phyloP scores from a whole-genome alignment of 163 green algal genomes.

The Scenedesmus sp. region DNA sequence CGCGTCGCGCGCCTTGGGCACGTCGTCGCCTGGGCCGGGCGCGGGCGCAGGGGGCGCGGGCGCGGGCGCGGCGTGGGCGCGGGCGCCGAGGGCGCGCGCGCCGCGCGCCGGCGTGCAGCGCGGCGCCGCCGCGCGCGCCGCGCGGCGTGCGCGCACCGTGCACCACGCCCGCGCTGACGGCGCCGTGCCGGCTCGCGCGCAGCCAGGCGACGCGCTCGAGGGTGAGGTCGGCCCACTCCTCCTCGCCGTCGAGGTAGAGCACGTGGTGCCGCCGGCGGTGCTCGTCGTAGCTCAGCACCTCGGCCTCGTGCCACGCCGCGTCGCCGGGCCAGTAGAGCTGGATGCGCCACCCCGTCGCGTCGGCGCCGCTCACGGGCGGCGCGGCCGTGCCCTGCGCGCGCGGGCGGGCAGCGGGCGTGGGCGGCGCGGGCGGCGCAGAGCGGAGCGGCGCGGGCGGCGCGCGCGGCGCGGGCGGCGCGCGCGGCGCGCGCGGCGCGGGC shows the following conservation, averaged over 20 bases:
- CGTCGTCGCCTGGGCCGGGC: slow-evolving; percentile 26
- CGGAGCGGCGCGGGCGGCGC: too few relatives aligned
- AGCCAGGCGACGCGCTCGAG: slow-evolving; percentile 38
- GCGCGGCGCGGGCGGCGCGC: too few relatives aligned
- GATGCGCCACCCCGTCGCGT: slow-evolving; percentile 40
- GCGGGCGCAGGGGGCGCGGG: background rate
- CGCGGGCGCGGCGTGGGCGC: background rate
- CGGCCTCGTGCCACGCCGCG: slow-evolving; percentile 42
- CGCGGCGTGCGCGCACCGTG: background rate
- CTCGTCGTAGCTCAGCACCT: slow-evolving; percentile 64
- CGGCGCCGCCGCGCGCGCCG: background rate
- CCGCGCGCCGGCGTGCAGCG: too few relatives aligned
- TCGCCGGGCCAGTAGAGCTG: slow-evolving; percentile 42
- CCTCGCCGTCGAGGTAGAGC: slow-evolving; percentile 72
- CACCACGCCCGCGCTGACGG: background rate
- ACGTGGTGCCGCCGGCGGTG: slow-evolving; percentile 65
- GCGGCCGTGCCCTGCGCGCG: slow-evolving; percentile 4
- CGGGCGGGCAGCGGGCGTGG: too few relatives aligned
- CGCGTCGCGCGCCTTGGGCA: slow-evolving; percentile 49
- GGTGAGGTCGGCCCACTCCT: slow-evolving; percentile 72
- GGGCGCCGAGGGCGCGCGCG: background rate
- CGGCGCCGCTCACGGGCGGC: slow-evolving; percentile 21
- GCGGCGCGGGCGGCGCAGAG: too few relatives aligned
- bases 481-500: too few relatives aligned
- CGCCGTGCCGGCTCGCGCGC: background rate